Evolutionary conservation across 768 basidiomycete genomes (phyloP).

Genomic region (Mycena rebaudengoi): DNA sequence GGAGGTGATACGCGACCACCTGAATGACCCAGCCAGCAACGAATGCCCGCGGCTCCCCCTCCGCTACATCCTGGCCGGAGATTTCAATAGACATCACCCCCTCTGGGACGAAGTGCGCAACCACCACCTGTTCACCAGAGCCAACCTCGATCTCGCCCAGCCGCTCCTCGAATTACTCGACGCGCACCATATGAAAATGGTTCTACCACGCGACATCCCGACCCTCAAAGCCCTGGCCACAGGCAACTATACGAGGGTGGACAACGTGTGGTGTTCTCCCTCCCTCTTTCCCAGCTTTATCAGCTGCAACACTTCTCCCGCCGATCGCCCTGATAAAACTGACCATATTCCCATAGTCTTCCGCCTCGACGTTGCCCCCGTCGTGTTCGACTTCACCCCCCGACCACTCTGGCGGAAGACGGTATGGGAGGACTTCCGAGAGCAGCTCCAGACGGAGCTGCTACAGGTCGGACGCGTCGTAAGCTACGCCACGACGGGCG

Average conservation of each 20-base stretch:
- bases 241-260: constrained; percentile 45
- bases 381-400: neutral
- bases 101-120: constrained; percentile 46
- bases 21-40: neutral
- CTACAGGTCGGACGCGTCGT: neutral
- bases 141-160: constrained; percentile 30
- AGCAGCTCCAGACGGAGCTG: constrained; percentile 14
- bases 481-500: neutral
- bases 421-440: constrained; percentile 42
- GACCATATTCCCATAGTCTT: constrained; percentile 53
- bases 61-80: constrained; percentile 41
- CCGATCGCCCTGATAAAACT: constrained; percentile 28
- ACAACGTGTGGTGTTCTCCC: constrained; percentile 51
- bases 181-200: constrained; percentile 40
- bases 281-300: constrained; percentile 28
- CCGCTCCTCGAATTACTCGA: constrained; percentile 37
- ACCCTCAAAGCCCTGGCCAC: constrained; percentile 41
- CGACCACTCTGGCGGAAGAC: constrained; percentile 36
- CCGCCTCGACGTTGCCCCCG: constrained; percentile 29
- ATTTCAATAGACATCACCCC: constrained; percentile 54
- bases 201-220: constrained; percentile 40
- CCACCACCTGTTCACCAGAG: constrained; percentile 43
- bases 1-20: neutral
- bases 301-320: constrained; percentile 34
- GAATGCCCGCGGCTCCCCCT: neutral